A percentile compares a stretch with the other conserved stretches of the same genome.
Evolutionary conservation across 805 yeast species (phyloP).

Genomic region (Hanseniaspora taiwanica): DNA sequence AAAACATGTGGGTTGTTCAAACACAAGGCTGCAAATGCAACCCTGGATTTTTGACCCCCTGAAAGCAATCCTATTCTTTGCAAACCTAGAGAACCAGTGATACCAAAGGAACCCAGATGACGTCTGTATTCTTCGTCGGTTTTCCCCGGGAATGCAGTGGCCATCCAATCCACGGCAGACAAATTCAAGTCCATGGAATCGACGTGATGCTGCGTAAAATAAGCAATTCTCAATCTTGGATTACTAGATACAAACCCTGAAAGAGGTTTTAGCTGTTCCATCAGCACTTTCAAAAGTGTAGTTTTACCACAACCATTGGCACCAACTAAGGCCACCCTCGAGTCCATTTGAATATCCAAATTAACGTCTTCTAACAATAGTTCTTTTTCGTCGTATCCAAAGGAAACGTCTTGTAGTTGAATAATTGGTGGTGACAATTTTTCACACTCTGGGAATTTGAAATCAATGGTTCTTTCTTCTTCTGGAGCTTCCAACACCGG

Average conservation of each 20-base stretch:
- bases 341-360: constrained; percentile 81
- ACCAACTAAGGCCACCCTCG: constrained; percentile 94
- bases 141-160: constrained; percentile 78
- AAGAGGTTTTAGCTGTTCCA: constrained; percentile 63
- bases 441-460: constrained; percentile 93
- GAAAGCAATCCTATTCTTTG: constrained; percentile 83
- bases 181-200: constrained; percentile 85
- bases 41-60: constrained; percentile 98
- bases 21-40: constrained; percentile 93
- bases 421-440: constrained; percentile 85
- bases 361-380: constrained; percentile 66
- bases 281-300: constrained; percentile 73
- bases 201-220: constrained; percentile 97
- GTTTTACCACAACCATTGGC: constrained; percentile 99
- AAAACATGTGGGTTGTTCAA: constrained; percentile 81
- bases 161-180: constrained; percentile 92
- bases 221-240: constrained; percentile 82
- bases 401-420: constrained; percentile 74
- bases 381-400: constrained; percentile 62
- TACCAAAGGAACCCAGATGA: constrained; percentile 93
- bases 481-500: constrained; percentile 91
- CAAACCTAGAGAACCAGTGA: constrained; percentile 84
- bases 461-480: constrained; percentile 72
- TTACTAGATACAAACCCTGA: constrained; percentile 71
- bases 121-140: constrained; percentile 94